These are phyloP conservation scores for Neurospora cerealis DNA, from an alignment of 495 filamentous ascomycete genomes.

Conservation along the genomic window DNA sequence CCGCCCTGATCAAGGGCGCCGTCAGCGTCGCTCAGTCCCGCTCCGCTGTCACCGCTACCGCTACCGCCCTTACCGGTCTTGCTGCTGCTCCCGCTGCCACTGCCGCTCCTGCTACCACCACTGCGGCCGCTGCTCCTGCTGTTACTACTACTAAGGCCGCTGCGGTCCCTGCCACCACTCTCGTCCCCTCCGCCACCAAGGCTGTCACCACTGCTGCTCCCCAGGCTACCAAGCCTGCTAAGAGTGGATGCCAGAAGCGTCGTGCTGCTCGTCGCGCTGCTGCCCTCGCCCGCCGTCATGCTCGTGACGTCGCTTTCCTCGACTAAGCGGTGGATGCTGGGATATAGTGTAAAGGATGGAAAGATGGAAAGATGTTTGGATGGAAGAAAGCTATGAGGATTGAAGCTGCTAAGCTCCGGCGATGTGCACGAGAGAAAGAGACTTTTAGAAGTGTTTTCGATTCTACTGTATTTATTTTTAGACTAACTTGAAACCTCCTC, in stretches of 20 bases:
- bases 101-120: neutral
- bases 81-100: slow-evolving; percentile 2
- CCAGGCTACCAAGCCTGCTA: neutral
- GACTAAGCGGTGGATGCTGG: neutral
- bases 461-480: neutral
- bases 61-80: slow-evolving; percentile 8
- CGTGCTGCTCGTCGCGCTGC: neutral
- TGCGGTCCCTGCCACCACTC: neutral
- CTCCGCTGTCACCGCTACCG: slow-evolving; percentile 9
- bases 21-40: slow-evolving; percentile 3
- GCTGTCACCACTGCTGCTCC: slow-evolving; percentile 1
- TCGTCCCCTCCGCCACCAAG: neutral
- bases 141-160: neutral
- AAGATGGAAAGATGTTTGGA: neutral
- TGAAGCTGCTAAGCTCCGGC: neutral
- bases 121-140: neutral
- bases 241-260: neutral
- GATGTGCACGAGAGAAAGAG: neutral
- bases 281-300: slow-evolving; percentile 3
- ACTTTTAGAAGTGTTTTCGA: neutral
- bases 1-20: slow-evolving; percentile 27
- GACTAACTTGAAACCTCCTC: neutral
- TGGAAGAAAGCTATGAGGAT: neutral
- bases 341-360: neutral
- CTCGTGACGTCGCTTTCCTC: neutral